phyloP scores from a whole-genome alignment of 306 rosid genomes.

The Cucumis cinereus region DNA sequence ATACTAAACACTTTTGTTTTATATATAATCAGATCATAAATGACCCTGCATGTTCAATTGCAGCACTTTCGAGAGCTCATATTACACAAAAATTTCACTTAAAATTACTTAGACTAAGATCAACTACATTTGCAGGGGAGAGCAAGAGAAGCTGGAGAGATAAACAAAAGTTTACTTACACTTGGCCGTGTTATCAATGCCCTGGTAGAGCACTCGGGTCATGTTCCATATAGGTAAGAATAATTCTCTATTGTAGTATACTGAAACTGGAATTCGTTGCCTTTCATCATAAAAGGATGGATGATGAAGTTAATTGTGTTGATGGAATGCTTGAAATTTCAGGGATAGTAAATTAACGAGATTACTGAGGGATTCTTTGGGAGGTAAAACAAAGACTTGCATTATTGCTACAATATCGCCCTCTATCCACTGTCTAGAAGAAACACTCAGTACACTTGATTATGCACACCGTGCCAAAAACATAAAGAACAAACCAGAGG shows the following conservation, averaged over 20 bases:
- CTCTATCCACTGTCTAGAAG: slow-evolving; percentile 96
- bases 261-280: neutral
- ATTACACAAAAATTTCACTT: neutral
- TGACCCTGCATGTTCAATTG: neutral
- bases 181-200: slow-evolving; percentile 98
- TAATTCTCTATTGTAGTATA: neutral
- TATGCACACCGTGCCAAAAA: slow-evolving; percentile 99
- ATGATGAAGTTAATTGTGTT: neutral
- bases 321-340: slow-evolving; percentile 23
- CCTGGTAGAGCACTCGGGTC: slow-evolving; percentile 97
- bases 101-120: slow-evolving; percentile 10
- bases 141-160: slow-evolving; percentile 99
- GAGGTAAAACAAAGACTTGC: slow-evolving; percentile 98
- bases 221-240: slow-evolving; percentile 82
- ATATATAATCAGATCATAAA: slow-evolving; percentile 1
- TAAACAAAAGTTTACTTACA: slow-evolving; percentile 91
- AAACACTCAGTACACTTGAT: slow-evolving; percentile 94
- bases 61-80: neutral
- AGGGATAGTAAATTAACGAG: slow-evolving; percentile 98
- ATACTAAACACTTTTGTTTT: slow-evolving; percentile 5
- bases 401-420: slow-evolving; percentile 96
- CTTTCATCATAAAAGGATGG: neutral
- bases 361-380: slow-evolving; percentile 89
- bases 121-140: slow-evolving; percentile 67
- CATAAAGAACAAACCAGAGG: slow-evolving; percentile 99